Base-by-base conservation (phyloP, 2,329 filamentous ascomycete genomes). In the Microdochium trichocladiopsis region DNA sequence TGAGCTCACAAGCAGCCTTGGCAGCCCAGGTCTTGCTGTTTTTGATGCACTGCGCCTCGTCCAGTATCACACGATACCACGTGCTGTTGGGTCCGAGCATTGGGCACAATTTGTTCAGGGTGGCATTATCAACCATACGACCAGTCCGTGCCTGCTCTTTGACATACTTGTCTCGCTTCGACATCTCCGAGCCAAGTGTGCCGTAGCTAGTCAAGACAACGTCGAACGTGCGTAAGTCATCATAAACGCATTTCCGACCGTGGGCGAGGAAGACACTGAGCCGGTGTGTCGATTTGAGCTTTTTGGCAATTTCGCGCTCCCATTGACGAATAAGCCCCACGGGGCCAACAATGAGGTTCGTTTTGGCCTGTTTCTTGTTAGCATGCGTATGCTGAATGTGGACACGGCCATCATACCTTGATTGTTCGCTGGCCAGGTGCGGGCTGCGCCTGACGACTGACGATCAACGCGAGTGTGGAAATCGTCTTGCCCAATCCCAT, bases 401-500 rank as follows among this genome's bases (percentile, higher is more conserved):
- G 8, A 48, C 24, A 33, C 49, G 36, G 12, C 45, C 41, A 16
- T 51, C 61, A 55, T 56, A 72, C 64, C 60, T 66, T 59, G 47
- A 51, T 49, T 50, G 37, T 56, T 55, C 85, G 76, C 1, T 67
- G 0, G 87, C 82, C n/a, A 78, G 84, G 5, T 84, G 78, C 5
- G 81, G 22, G 37, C 9, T 53, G 48, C 11, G 55, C 49, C 47
- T 50, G 52, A 9, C 51, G 56, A 28, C 45, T 79, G 12, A 90
- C 74, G 59, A 95, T 87, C 45, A 96, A 76, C 3, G 91, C 82
- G 22, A 96, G 74, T 4, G 88, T 86, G 55, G 93, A 90, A 23
- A 96, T 86, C 0, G 89, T 93, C 69, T 94, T 93, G 8, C 89
- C 89, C 11, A 93, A 72, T 8, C 89, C 89, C 89, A 93, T 94